Evolutionary conservation across 495 filamentous ascomycete species (phyloP).

Genomic region (Baudoinia panamericana): DNA sequence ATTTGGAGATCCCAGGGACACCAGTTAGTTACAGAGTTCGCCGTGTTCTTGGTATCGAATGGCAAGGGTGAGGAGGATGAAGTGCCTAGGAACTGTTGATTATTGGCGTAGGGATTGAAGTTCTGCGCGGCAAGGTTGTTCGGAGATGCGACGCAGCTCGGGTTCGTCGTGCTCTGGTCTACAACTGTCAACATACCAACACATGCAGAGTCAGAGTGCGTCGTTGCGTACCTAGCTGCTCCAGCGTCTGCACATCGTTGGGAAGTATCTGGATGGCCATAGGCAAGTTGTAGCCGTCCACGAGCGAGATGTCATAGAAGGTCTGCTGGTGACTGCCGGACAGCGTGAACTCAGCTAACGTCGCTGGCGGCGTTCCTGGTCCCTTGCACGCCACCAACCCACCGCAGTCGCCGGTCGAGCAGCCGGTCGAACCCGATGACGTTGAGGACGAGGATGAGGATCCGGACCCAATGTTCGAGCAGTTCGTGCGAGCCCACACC

Average conservation of each 20-base stretch:
- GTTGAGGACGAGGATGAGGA: too few relatives aligned
- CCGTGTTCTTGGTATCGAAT: conserved; percentile 41
- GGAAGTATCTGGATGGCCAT: conserved; percentile 50
- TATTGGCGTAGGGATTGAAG: conserved; percentile 32
- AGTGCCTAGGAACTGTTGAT: conserved; percentile 32
- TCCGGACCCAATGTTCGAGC: conserved; percentile 51
- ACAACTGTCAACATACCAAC: too few relatives aligned
- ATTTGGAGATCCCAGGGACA: conserved; percentile 66
- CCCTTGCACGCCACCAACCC: conserved; percentile 50
- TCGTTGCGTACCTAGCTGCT: too few relatives aligned
- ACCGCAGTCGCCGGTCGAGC: conserved; percentile 60
- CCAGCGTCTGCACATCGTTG: conserved; percentile 38
- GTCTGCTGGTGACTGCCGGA: conserved; percentile 44
- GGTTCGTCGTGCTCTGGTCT: conserved; percentile 61
- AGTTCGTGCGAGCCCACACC: conserved; percentile 73
- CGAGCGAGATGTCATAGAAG: conserved; percentile 73
- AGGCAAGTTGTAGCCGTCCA: conserved; percentile 74
- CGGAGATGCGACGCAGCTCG: conserved; percentile 53
- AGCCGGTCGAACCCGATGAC: conserved; percentile 41
- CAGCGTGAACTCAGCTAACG: conserved; percentile 65
- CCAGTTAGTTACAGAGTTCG: conserved; percentile 44
- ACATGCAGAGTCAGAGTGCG: too few relatives aligned
- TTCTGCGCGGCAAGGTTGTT: conserved; percentile 37
- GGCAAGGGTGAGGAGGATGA: conserved; percentile 51
- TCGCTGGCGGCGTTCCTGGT: conserved; percentile 51